A percentile compares a stretch with the other conserved stretches of the same genome.
Evolutionary conservation across 1,284 basidiomycete genomes (phyloP).

Genomic region (Chiua sp.): DNA sequence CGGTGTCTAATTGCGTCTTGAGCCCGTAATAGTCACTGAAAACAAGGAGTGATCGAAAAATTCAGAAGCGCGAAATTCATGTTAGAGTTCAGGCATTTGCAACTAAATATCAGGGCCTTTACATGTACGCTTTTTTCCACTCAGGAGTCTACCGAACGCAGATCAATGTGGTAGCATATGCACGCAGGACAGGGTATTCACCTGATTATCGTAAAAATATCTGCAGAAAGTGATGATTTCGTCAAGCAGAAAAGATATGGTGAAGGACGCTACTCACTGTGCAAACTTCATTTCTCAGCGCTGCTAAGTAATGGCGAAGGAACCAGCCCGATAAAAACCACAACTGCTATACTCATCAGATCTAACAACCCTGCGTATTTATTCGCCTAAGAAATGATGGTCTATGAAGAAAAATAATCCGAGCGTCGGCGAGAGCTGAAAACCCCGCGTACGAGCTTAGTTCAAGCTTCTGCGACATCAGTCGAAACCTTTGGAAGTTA

Average conservation of each 20-base stretch:
- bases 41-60: not conserved
- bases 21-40: conserved; percentile 72
- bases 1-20: conserved; percentile 69
- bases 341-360: too few species aligned
- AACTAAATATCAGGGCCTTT: conserved; percentile 24
- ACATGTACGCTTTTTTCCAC: conserved; percentile 85
- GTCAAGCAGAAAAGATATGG: too few species aligned
- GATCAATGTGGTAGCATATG: not conserved
- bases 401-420: too few species aligned
- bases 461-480: too few species aligned
- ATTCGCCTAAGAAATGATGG: too few species aligned
- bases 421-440: too few species aligned
- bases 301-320: too few species aligned
- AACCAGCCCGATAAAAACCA: too few species aligned
- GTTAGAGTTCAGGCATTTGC: not conserved
- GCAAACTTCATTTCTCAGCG: too few species aligned
- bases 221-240: conserved; percentile 31
- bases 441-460: too few species aligned
- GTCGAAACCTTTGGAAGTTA: too few species aligned
- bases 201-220: conserved; percentile 74
- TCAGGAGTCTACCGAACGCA: conserved; percentile 61
- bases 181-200: conserved; percentile 29
- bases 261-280: not conserved
- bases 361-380: too few species aligned
- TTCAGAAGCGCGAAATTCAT: not conserved